phyloP scores from a whole-genome alignment of 2,329 filamentous ascomycete species.

The Tolypocladium endophyticum region DNA sequence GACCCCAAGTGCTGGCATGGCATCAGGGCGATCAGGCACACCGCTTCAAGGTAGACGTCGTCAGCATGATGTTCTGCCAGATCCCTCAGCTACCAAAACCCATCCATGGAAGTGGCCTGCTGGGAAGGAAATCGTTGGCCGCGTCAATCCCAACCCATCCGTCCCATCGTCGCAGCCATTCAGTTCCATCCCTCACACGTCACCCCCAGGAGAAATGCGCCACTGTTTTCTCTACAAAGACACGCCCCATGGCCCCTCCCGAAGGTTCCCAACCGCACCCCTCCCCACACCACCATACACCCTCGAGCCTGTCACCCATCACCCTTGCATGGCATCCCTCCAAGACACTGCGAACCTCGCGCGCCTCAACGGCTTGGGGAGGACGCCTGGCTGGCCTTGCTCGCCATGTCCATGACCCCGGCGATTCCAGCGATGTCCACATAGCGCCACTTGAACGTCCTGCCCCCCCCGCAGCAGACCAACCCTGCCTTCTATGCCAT shows the following conservation, averaged over 20 bases:
- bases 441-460: conserved; percentile 4
- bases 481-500: not conserved
- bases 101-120: not conserved
- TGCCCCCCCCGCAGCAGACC: conserved; percentile 1
- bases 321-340: conserved; percentile 7
- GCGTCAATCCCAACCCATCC: not conserved
- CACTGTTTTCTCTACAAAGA: conserved; percentile 4
- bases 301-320: conserved; percentile 3
- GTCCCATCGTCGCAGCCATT: conserved; percentile 1
- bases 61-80: not conserved
- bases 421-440: conserved; percentile 6
- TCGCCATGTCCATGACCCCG: conserved; percentile 1
- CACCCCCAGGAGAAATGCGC: not conserved
- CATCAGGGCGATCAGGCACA: not conserved
- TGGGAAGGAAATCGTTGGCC: not conserved
- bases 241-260: not conserved
- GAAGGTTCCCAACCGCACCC: not conserved
- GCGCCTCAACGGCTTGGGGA: conserved; percentile 8
- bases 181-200: conserved; percentile 1
- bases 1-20: not conserved
- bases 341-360: conserved; percentile 9
- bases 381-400: conserved; percentile 1
- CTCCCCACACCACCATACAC: not conserved
- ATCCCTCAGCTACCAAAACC: no score
- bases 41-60: not conserved